These are phyloP conservation scores for Liquidambar formosana DNA, from an alignment of 164 flowering plant genomes.

Conservation along the genomic window DNA sequence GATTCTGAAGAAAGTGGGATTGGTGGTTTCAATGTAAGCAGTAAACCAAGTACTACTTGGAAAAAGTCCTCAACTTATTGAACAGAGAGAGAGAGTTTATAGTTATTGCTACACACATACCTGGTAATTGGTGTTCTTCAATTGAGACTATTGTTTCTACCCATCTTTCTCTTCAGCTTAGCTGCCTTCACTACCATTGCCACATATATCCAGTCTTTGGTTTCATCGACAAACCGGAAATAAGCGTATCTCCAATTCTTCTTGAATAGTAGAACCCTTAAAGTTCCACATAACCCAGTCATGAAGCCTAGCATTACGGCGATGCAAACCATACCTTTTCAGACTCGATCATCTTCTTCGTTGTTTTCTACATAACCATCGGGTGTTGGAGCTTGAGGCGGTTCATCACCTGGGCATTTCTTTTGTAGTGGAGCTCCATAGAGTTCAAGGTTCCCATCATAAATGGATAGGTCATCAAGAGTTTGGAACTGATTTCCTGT, in stretches of 20 bases:
- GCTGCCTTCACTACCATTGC: neutral
- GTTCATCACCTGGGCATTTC: neutral
- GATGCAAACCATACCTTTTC: conserved; percentile 1
- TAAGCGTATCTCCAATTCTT: conserved; percentile 17
- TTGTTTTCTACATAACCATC: neutral
- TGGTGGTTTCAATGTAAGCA: too few species aligned
- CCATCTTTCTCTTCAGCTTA: neutral
- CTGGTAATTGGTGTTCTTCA: neutral
- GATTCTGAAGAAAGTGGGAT: too few species aligned
- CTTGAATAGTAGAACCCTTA: conserved; percentile 5
- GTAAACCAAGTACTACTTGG: too few species aligned
- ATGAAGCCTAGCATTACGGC: neutral
- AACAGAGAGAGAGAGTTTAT: too few species aligned
- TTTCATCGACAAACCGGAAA: conserved; percentile 2
- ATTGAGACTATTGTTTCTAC: neutral
- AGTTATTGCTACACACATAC: neutral
- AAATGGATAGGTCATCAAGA: conserved; percentile 14
- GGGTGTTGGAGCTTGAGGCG: neutral
- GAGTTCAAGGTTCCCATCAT: conserved; percentile 12
- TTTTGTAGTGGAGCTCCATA: conserved; percentile 9
- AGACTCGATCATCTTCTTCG: neutral
- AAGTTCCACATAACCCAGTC: conserved; percentile 17
- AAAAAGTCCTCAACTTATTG: too few species aligned
- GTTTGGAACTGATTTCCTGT: conserved; percentile 12
- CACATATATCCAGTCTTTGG: neutral